A percentile compares a stretch with the other conserved stretches of the same genome.
These are phyloP conservation scores for Pinus tabuliformis DNA, from an alignment of 75 land plant species.

Conservation along the genomic window DNA sequence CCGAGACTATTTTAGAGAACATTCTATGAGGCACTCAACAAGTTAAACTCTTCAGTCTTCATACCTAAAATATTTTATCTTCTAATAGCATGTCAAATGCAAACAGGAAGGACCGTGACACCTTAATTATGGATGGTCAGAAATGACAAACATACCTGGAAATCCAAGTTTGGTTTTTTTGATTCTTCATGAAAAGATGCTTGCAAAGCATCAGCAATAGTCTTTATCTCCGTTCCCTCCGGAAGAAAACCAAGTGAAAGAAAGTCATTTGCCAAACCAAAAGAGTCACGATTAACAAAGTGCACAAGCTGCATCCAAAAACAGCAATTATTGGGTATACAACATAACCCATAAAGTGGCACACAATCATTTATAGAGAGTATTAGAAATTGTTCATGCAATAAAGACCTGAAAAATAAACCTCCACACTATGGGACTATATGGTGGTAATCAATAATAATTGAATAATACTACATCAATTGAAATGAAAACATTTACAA, in stretches of 20 bases:
- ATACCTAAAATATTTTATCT: background rate
- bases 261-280: constrained; percentile 93
- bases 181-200: constrained; percentile 75
- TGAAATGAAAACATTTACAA: too few relatives aligned
- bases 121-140: background rate
- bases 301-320: constrained; percentile 84
- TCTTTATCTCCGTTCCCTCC: constrained; percentile 59
- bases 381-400: background rate
- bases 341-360: too few relatives aligned
- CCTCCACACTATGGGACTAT: background rate
- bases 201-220: constrained; percentile 63
- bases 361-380: too few relatives aligned
- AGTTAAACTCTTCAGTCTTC: background rate
- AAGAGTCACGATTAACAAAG: constrained; percentile 90
- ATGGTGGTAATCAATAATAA: background rate
- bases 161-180: constrained; percentile 69
- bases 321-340: too few relatives aligned
- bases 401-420: background rate
- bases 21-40: too few relatives aligned
- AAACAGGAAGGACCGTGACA: background rate
- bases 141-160: constrained; percentile 61
- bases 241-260: constrained; percentile 92
- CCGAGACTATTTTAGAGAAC: too few relatives aligned
- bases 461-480: too few relatives aligned
- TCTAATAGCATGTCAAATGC: background rate